phyloP scores from a whole-genome alignment of 805 yeast species.

The Pichia exigua region DNA sequence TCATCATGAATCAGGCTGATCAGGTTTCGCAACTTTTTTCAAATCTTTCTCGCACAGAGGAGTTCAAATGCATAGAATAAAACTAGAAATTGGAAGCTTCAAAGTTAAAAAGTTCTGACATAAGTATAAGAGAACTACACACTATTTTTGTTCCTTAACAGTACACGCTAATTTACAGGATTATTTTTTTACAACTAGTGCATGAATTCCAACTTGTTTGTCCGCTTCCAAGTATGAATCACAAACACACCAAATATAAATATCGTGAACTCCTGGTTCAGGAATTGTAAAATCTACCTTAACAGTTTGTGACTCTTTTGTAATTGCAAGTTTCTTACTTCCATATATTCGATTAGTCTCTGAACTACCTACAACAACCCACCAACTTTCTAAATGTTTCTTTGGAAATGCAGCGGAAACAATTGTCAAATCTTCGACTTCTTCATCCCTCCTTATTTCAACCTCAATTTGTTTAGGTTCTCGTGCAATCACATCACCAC shows the following conservation, averaged over 20 bases:
- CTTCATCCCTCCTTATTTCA: conserved; percentile 65
- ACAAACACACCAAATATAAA: conserved; percentile 80
- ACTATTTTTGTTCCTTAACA: neutral
- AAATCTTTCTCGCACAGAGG: neutral
- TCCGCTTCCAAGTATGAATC: conserved; percentile 93
- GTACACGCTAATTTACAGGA: neutral
- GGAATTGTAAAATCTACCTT: conserved; percentile 52
- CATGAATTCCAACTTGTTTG: conserved; percentile 50
- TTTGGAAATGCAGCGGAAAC: conserved; percentile 53
- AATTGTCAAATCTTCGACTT: conserved; percentile 53
- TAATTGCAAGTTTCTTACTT: conserved; percentile 54
- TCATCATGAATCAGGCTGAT: neutral
- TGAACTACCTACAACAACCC: conserved; percentile 77
- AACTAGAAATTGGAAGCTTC: no score
- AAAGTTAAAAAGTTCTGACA: no score
- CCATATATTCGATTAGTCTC: conserved; percentile 56
- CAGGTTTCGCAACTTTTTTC: neutral
- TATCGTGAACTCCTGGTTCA: conserved; percentile 48
- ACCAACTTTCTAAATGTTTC: conserved; percentile 67
- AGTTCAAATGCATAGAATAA: neutral
- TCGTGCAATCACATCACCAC: conserved; percentile 32
- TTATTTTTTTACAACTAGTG: neutral
- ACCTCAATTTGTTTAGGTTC: conserved; percentile 43
- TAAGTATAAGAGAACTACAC: no score
- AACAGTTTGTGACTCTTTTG: conserved; percentile 44